A percentile compares a stretch with the other conserved stretches of the same genome.
phyloP scores from a whole-genome alignment of 1,284 basidiomycete species.

The Mrakiaceae sp. region DNA sequence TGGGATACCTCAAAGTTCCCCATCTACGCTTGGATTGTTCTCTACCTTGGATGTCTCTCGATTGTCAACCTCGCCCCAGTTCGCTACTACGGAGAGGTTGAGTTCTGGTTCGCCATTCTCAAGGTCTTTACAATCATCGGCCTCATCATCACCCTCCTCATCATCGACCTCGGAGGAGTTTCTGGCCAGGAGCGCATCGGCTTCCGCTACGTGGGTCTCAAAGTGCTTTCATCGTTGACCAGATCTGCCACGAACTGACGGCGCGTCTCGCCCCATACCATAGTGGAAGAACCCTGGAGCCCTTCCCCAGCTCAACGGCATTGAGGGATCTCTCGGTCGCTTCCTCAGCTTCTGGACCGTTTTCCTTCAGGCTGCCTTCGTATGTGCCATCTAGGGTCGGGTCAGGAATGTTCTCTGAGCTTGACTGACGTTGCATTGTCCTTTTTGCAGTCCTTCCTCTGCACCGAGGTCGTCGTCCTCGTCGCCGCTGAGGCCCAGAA shows the following conservation, averaged over 20 bases:
- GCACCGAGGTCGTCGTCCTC: slow-evolving; percentile 8
- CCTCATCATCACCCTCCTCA: slow-evolving; percentile 27
- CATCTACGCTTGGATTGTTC: slow-evolving; percentile 27
- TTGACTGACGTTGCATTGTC: not conserved
- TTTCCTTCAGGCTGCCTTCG: slow-evolving; percentile 21
- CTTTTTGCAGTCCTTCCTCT: slow-evolving; percentile 5
- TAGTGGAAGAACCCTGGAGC: slow-evolving; percentile 41
- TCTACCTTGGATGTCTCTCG: no score
- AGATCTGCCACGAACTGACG: no score
- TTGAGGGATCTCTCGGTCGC: slow-evolving; percentile 34
- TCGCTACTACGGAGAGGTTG: slow-evolving; percentile 40
- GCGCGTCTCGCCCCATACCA: no score
- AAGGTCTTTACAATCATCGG: slow-evolving; percentile 46
- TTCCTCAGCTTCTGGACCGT: slow-evolving; percentile 21
- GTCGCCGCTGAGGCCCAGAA: slow-evolving; percentile 19
- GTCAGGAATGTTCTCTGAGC: no score
- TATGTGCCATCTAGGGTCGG: slow-evolving; percentile 20
- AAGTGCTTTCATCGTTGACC: no score
- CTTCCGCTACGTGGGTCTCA: no score
- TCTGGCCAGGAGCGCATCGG: no score
- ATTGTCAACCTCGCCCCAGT: slow-evolving; percentile 22
- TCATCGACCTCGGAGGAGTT: not conserved
- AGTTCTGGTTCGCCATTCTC: slow-evolving; percentile 47
- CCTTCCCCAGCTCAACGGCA: slow-evolving; percentile 34
- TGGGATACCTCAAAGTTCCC: slow-evolving; percentile 45